These are phyloP conservation scores for Backusella tuberculispora DNA, from an alignment of 192 early-diverging fungal genomes.

Conservation along the genomic window DNA sequence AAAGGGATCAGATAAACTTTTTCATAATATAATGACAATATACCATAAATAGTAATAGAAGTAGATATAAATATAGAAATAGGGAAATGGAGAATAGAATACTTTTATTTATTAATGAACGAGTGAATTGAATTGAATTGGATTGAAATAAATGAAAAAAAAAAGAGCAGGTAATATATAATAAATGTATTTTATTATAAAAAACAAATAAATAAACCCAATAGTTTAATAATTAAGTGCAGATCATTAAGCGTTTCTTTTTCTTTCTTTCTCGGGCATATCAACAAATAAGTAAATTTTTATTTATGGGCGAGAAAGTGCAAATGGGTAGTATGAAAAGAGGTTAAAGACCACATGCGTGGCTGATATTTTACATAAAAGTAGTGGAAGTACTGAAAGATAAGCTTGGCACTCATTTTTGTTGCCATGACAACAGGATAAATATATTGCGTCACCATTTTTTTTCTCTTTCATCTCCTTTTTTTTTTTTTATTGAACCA, in stretches of 20 bases:
- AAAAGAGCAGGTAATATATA: not conserved
- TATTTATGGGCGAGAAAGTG: not conserved
- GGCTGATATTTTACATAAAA: not conserved
- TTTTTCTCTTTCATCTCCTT: not conserved
- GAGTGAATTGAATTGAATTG: too few relatives aligned
- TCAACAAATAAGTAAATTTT: conserved; percentile 16
- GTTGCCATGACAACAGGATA: not conserved
- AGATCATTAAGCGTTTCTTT: not conserved
- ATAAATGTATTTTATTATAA: not conserved
- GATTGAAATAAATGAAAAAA: not conserved
- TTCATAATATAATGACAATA: not conserved
- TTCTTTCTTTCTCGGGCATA: conserved; percentile 2
- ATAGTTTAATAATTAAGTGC: not conserved
- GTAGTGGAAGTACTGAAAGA: not conserved
- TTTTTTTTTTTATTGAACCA: not conserved
- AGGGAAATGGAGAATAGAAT: too few relatives aligned
- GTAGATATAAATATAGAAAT: not conserved
- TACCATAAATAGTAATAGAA: not conserved
- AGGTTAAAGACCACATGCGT: not conserved
- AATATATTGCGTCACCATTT: not conserved
- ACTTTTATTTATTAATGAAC: too few relatives aligned
- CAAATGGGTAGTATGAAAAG: not conserved
- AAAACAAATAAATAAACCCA: not conserved
- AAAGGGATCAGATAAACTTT: conserved; percentile 4
- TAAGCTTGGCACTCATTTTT: not conserved